Percentiles rank a stretch among this genome's conserved stretches.
Evolutionary conservation across 1,284 basidiomycete genomes (phyloP).

Genomic region (Pterula multifida): DNA sequence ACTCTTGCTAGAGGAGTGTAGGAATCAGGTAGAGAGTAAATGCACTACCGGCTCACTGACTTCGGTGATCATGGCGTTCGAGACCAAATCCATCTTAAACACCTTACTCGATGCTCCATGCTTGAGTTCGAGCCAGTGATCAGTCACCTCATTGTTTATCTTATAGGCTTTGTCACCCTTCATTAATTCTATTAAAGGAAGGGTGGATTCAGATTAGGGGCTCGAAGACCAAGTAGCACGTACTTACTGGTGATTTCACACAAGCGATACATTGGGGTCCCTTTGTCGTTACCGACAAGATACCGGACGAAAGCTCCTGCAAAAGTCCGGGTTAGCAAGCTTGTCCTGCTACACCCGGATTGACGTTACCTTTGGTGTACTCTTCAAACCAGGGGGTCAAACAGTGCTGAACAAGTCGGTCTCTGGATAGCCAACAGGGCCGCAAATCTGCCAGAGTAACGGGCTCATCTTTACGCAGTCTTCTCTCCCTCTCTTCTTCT

Average conservation of each 20-base stretch:
- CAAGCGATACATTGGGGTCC: conserved; percentile 65
- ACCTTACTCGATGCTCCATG: conserved; percentile 50
- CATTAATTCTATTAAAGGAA: conserved; percentile 31
- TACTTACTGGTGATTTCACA: conserved; percentile 66
- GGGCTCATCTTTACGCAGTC: conserved; percentile 29
- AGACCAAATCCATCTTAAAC: conserved; percentile 73
- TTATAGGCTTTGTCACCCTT: conserved; percentile 59
- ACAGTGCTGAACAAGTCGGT: conserved; percentile 50
- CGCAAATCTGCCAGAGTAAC: conserved; percentile 44
- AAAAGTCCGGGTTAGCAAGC: conserved; percentile 1
- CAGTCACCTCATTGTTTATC: conserved; percentile 52
- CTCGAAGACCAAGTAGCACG: conserved; percentile 9
- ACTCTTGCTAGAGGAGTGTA: conserved; percentile 53
- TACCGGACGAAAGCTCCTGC: conserved; percentile 75
- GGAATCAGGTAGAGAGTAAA: conserved; percentile 2
- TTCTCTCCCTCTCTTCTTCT: conserved; percentile 54
- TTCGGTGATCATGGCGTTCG: conserved; percentile 50
- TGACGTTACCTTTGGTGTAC: conserved; percentile 52
- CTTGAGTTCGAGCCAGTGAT: conserved; percentile 55
- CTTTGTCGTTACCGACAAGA: conserved; percentile 46
- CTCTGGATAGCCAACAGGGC: conserved; percentile 47
- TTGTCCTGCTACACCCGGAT: too few species aligned
- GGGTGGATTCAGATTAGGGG: conserved; percentile 7
- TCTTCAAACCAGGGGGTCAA: conserved; percentile 70
- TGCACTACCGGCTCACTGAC: conserved; percentile 24